Base-by-base conservation (phyloP, 208 protist genomes). In the Kentomonas sorsogonicus region DNA sequence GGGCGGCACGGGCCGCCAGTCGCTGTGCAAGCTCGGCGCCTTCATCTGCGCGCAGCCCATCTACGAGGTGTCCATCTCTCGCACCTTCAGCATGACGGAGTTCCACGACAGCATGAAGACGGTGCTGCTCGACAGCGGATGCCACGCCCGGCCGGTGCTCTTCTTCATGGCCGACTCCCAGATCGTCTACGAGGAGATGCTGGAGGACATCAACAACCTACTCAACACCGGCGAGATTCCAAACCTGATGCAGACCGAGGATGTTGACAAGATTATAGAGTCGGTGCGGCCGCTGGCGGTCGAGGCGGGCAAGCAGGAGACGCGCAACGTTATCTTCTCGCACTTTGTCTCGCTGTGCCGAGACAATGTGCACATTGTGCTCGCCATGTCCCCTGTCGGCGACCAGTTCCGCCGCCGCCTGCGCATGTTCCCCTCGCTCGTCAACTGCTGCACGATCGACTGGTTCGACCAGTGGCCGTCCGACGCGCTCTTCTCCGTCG, bases 401-500 rank as follows among this genome's bases (percentile, higher is more conserved):
- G 89, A 97, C 29, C 79, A 87, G 44, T 98, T 99, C 73, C 90
- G 95, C 56, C 76, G 76, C 29, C 84, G 97, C 34, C 82, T 96
- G 47, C 89, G 95, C 66, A 97, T 97, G 92, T 99, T 98, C 60
- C 97, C 97, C 7, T 98, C 97, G 18, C 75, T 99, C 0, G 94
- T 99, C 50, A 98, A 98, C 73, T 98, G 97, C 74, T 98, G 93
- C 74, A 97, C 95, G 16, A 98, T 99, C 56, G 97, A 99, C 70
- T 99, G 97, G 97, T 98, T 98, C 61, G 86, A 91, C 58, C 81
- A 91, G 62, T 99, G 97, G 97, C 96, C 97, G 22, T 51, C 66
- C 18, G 93, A 98, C 46, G 97, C 97, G 9, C 81, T 99, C 9
- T 30, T 70, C 13, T 82, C 74, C 9, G 97, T 99, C 26, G 86